These are phyloP conservation scores for Yamadazyma nakazawae DNA, from an alignment of 805 yeast species.

Conservation along the genomic window DNA sequence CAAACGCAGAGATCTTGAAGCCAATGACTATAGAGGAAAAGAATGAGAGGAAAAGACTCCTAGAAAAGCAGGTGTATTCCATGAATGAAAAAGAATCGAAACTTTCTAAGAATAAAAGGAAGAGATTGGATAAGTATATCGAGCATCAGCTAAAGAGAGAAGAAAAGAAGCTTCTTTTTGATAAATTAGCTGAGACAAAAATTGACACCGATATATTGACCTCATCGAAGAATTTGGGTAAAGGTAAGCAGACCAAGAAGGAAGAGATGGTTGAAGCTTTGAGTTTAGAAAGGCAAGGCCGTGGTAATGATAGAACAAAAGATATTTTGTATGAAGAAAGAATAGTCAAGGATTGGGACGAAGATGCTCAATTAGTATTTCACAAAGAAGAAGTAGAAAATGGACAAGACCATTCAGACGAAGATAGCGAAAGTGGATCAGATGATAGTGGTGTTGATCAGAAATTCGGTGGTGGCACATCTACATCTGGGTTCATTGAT, in stretches of 20 bases:
- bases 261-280: constrained; percentile 76
- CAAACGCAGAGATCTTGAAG: constrained; percentile 59
- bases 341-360: constrained; percentile 56
- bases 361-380: constrained; percentile 18
- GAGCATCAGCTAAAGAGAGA: constrained; percentile 87
- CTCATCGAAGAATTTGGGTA: constrained; percentile 76
- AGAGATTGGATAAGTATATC: constrained; percentile 85
- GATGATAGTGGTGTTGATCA: constrained; percentile 15
- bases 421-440: constrained; percentile 14
- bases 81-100: constrained; percentile 62
- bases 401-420: constrained; percentile 9
- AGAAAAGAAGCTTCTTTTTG: constrained; percentile 74
- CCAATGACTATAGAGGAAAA: constrained; percentile 67
- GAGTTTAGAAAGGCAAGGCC: constrained; percentile 67
- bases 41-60: constrained; percentile 57
- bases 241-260: constrained; percentile 62
- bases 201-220: constrained; percentile 69
- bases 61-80: constrained; percentile 54
- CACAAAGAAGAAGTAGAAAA: constrained; percentile 18
- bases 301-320: constrained; percentile 57
- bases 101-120: constrained; percentile 64
- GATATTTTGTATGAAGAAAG: constrained; percentile 70
- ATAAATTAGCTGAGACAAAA: constrained; percentile 63
- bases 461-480: constrained; percentile 27
- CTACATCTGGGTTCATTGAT: constrained; percentile 54